These are phyloP conservation scores for Delonix regia DNA, from an alignment of 306 rosid genomes.

Conservation along the genomic window DNA sequence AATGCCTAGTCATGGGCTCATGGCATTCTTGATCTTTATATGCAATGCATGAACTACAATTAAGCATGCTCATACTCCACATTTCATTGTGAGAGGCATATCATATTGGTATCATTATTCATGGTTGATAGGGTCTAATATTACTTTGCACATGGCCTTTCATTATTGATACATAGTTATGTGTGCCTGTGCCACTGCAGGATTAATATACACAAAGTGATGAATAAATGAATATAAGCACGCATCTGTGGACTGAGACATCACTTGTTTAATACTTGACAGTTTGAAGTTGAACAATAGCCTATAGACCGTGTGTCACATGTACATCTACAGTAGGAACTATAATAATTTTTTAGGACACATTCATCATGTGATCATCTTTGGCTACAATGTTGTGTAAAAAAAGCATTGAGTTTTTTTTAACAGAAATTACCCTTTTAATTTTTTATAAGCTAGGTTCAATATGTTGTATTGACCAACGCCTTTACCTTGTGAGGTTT, in stretches of 20 bases:
- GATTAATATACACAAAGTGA: slow-evolving; percentile 7
- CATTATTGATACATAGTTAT: slow-evolving; percentile 1
- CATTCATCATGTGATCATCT: background rate
- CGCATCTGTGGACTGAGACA: background rate
- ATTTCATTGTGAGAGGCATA: slow-evolving; percentile 22
- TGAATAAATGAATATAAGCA: background rate
- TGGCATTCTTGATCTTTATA: background rate
- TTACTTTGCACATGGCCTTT: background rate
- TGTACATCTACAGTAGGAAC: background rate
- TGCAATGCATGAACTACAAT: slow-evolving; percentile 9
- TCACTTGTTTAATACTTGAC: background rate
- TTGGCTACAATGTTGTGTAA: background rate
- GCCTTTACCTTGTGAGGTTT: background rate
- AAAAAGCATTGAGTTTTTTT: background rate
- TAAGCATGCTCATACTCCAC: slow-evolving; percentile 1
- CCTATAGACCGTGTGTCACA: background rate
- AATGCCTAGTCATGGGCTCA: background rate
- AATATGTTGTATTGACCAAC: background rate
- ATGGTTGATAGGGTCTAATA: slow-evolving; percentile 5
- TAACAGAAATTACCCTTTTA: background rate
- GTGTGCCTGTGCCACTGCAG: background rate
- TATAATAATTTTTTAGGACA: background rate
- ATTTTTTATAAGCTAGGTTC: background rate
- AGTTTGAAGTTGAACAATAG: background rate
- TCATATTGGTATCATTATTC: slow-evolving; percentile 5